These are phyloP conservation scores for Silene vulgaris DNA, from an alignment of 179 eudicot genomes.

Conservation along the genomic window DNA sequence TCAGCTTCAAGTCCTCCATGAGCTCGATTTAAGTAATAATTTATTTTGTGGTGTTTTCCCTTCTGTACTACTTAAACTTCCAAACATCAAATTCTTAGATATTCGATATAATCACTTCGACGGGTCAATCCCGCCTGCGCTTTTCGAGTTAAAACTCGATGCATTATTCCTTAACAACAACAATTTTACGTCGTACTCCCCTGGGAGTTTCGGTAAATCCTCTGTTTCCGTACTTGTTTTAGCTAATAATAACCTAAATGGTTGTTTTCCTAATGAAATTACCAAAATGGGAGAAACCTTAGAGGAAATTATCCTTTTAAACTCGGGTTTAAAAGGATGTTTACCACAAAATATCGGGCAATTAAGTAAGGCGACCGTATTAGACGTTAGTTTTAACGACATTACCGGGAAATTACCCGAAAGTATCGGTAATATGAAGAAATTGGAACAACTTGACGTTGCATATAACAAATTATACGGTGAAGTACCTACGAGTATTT, in stretches of 20 bases:
- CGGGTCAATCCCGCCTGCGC: slow-evolving; percentile 29
- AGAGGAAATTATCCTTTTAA: slow-evolving; percentile 33
- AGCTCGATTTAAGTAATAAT: slow-evolving; percentile 53
- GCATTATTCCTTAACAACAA: slow-evolving; percentile 48
- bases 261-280: slow-evolving; percentile 39
- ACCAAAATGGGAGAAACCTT: slow-evolving; percentile 33
- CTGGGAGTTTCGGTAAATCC: slow-evolving; percentile 35
- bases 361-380: slow-evolving; percentile 33
- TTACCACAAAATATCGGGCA: slow-evolving; percentile 41
- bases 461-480: slow-evolving; percentile 40
- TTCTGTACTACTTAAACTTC: slow-evolving; percentile 23
- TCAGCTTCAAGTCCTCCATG: slow-evolving; percentile 29
- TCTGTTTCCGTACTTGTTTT: slow-evolving; percentile 41
- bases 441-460: slow-evolving; percentile 41
- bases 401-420: slow-evolving; percentile 39
- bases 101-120: slow-evolving; percentile 38
- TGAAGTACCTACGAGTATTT: slow-evolving; percentile 37
- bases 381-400: slow-evolving; percentile 38
- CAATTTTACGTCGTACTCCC: slow-evolving; percentile 28
- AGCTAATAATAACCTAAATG: slow-evolving; percentile 35
- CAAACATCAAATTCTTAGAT: slow-evolving; percentile 37
- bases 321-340: slow-evolving; percentile 36
- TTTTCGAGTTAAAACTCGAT: slow-evolving; percentile 44
- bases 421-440: slow-evolving; percentile 36
- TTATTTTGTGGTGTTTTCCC: slow-evolving; percentile 39